phyloP scores from a whole-genome alignment of 2,329 filamentous ascomycete species.

The Tolypocladium guangdongense region DNA sequence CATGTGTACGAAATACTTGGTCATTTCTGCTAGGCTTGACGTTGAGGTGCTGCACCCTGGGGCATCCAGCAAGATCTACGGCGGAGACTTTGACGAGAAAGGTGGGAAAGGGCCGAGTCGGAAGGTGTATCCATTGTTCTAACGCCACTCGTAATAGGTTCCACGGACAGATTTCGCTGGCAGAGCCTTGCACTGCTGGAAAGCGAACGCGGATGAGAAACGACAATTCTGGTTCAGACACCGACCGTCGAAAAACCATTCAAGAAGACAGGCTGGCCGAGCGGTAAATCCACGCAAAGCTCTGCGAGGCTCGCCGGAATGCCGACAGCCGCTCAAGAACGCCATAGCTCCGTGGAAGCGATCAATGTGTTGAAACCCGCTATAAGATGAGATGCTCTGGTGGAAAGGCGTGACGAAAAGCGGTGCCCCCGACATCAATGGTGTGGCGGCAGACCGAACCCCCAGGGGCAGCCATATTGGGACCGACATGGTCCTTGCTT shows the following conservation, averaged over 20 bases:
- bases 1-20: neutral
- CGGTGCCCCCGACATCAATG: neutral
- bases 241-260: neutral
- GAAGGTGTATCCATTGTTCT: neutral
- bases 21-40: too few species aligned
- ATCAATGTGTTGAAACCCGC: neutral
- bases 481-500: neutral
- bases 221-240: neutral
- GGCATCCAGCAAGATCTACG: neutral
- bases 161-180: neutral
- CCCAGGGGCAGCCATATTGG: neutral
- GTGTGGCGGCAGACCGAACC: neutral
- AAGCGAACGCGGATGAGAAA: neutral
- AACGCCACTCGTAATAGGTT: neutral
- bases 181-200: neutral
- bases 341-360: neutral
- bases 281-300: neutral
- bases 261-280: neutral
- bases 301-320: neutral
- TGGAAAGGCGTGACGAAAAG: neutral
- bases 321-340: neutral
- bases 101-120: neutral
- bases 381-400: neutral
- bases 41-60: too few species aligned
- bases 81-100: neutral